Percentiles rank a stretch among this genome's conserved stretches.
These are phyloP conservation scores for Tilletia caries DNA, from an alignment of 1,284 basidiomycete genomes.

Conservation along the genomic window DNA sequence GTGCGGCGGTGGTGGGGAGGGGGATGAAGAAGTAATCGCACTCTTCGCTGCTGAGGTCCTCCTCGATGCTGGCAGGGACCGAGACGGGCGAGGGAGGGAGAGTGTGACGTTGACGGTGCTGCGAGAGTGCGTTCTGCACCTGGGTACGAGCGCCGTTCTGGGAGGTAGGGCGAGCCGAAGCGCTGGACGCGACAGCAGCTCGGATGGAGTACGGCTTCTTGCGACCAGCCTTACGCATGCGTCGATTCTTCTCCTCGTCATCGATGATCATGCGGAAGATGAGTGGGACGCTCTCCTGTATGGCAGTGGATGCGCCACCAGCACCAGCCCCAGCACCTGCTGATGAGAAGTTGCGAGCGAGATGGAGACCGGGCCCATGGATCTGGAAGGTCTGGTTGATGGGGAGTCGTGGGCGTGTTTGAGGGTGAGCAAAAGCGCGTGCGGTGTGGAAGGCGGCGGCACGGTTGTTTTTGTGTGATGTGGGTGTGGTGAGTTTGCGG, in stretches of 20 bases:
- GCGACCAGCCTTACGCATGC: neutral
- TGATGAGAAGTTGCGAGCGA: constrained; percentile 11
- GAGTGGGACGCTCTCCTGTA: neutral
- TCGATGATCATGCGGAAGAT: neutral
- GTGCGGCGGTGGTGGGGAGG: no score
- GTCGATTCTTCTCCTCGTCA: neutral
- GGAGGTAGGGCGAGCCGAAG: no score
- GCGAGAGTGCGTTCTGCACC: no score
- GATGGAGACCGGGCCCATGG: constrained; percentile 10
- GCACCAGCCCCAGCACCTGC: neutral
- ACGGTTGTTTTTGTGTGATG: neutral
- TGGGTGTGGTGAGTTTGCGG: neutral
- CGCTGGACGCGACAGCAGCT: no score
- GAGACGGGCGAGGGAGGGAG: no score
- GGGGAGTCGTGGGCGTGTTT: neutral
- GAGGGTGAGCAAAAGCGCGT: neutral
- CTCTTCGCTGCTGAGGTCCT: no score
- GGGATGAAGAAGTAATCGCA: no score
- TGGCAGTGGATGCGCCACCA: neutral
- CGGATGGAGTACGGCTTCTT: no score
- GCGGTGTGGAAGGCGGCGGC: neutral
- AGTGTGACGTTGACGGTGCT: no score
- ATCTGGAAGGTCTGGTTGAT: neutral
- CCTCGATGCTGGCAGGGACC: no score
- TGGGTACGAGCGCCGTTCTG: no score